Evolutionary conservation across 2,329 filamentous ascomycete genomes (phyloP).

Genomic region (Botryotinia convoluta): DNA sequence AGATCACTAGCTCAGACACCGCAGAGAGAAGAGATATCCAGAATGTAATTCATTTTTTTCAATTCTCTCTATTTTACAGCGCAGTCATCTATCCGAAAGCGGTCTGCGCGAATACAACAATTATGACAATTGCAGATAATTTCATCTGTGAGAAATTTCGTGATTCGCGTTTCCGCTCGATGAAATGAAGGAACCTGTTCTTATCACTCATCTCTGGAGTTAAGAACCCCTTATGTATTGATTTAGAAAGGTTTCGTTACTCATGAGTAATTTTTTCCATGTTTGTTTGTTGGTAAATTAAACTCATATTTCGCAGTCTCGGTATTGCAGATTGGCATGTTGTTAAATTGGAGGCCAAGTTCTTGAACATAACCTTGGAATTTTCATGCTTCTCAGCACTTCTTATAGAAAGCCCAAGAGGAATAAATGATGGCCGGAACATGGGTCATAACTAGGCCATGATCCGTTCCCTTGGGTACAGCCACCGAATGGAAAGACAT

Average conservation of each 20-base stretch:
- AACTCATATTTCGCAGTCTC: not conserved
- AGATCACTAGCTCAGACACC: not conserved
- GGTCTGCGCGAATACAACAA: not conserved
- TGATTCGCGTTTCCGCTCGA: not conserved
- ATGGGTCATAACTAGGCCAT: not conserved
- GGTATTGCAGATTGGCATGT: not conserved
- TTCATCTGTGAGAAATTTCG: not conserved
- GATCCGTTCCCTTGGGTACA: not conserved
- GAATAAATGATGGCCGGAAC: not conserved
- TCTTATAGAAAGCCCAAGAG: not conserved
- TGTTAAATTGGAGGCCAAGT: not conserved
- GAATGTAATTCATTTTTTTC: not conserved
- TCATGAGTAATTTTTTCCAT: not conserved
- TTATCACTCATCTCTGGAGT: not conserved
- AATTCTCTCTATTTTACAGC: not conserved
- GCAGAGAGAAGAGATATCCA: not conserved
- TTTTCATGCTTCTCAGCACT: not conserved
- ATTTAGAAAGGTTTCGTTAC: fast-evolving
- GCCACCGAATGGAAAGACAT: not conserved
- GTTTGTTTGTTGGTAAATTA: not conserved
- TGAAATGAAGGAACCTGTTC: not conserved
- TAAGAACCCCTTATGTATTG: not conserved
- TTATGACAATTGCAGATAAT: not conserved
- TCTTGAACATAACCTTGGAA: not conserved
- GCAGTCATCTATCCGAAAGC: fast-evolving